Conservation (phyloP, 164 flowering plant species). For the Piper betle region DNA sequence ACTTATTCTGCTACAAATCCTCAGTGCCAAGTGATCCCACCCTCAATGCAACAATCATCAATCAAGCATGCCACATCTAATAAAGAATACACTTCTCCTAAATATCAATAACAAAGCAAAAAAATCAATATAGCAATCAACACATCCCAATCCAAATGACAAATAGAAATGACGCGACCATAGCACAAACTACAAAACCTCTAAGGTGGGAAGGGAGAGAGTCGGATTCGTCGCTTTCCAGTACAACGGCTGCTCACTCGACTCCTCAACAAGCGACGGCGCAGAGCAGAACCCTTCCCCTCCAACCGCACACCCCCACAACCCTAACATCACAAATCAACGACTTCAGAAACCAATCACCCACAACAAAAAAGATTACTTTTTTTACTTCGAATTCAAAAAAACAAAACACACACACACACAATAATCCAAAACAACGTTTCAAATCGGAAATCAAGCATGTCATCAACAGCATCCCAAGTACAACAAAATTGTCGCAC, state of each 20-base stretch:
- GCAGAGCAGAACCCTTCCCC: slow-evolving; percentile 67
- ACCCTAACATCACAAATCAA: too few species aligned
- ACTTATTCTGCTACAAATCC: background rate
- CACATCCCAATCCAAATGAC: background rate
- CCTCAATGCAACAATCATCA: background rate
- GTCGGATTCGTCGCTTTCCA: slow-evolving; percentile 85
- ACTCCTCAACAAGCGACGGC: slow-evolving; percentile 15
- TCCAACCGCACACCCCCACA: slow-evolving; percentile 17
- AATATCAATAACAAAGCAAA: too few species aligned
- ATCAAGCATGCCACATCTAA: background rate
- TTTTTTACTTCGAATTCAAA: too few species aligned
- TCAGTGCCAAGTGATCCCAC: background rate
- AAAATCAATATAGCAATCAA: too few species aligned
- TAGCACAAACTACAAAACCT: slow-evolving; percentile 26
- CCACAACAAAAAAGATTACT: too few species aligned
- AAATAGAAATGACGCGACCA: background rate
- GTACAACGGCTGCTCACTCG: slow-evolving; percentile 37
- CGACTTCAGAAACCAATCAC: too few species aligned
- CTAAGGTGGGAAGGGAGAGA: slow-evolving; percentile 72
- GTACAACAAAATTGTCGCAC: too few species aligned
- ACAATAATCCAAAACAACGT: too few species aligned
- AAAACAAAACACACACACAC: too few species aligned
- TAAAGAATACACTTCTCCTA: background rate
- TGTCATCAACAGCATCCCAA: too few species aligned
- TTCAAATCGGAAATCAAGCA: too few species aligned